Base-by-base conservation (phyloP, 176 grass and related monocot genomes). In the Poa annua region DNA sequence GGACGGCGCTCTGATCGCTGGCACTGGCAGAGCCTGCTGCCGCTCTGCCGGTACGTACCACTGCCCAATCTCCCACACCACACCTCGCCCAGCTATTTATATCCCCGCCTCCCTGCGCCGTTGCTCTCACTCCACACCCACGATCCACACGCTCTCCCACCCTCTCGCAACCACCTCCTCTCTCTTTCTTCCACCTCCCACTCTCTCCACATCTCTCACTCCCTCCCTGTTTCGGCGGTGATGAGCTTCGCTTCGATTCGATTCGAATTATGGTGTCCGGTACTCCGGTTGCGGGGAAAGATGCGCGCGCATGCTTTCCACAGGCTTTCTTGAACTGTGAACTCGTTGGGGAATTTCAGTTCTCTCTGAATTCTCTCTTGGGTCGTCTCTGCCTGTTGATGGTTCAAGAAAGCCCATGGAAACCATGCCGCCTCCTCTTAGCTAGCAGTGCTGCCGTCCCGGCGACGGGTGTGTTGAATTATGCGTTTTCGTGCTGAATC, bases 281-380 rank as follows among this genome's bases (percentile, higher is more conserved):
- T n/a, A n/a, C n/a, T 29, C 29, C 29, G 36, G 1, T 24, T 11
- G 11, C 22, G 45, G n/a, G 50, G 76, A 88, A 83, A 85, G 85
- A 85, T 86, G 91, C 74, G 85, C 82, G 64, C 56, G 83, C 85
- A 89, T 97, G 88, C 73, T 92, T 69, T 97, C 95, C 92, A 97
- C 95, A 92, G 92, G 95, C 95, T 97, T 97, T 97, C 95, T 97
- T 97, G 95, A 97, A 97, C 95, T 97, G 81, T 94, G 57, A 91
- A 92, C 95, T 91, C 53, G 80, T 70, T 44, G 73, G 80, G 60
- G 36, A 5, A 36, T 36, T 36, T 3, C 35, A 36, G 4, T 36
- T 36, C 35, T 36, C 35, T 36, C 35, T 0, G 35, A 36, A 36
- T 36, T 36, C 35, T 36, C 35, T 36, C 35, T 36, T 6, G 35